Evolutionary conservation across 108 stramenopile genomes (phyloP).

Genomic region (Phaeodactylum tricornutum): DNA sequence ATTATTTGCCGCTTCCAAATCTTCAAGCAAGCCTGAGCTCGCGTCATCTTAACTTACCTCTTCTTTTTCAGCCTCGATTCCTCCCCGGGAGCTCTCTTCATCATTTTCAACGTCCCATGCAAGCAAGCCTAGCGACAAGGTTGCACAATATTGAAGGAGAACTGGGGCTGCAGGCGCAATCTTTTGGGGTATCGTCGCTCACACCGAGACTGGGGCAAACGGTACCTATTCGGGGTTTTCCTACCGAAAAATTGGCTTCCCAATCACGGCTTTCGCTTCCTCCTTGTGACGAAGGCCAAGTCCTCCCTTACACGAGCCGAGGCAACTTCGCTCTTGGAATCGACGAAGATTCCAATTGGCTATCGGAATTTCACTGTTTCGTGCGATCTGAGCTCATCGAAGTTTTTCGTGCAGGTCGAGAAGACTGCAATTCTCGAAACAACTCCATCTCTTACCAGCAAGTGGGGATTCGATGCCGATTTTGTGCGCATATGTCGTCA

Average conservation of each 20-base stretch:
- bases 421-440: constrained; percentile 21
- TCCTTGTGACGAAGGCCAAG: constrained; percentile 1
- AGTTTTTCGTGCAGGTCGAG: constrained; percentile 27
- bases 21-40: too few species aligned
- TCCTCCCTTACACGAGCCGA: constrained; percentile 1
- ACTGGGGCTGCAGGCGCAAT: too few species aligned
- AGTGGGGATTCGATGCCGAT: constrained; percentile 38
- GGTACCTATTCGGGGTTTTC: neutral
- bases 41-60: too few species aligned
- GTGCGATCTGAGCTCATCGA: constrained; percentile 29
- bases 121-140: too few species aligned
- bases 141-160: too few species aligned
- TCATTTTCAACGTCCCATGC: too few species aligned
- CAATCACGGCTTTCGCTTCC: constrained; percentile 1
- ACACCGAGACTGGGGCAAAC: too few species aligned
- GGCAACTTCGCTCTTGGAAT: constrained; percentile 12
- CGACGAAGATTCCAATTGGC: constrained; percentile 40
- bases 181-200: too few species aligned
- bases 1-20: too few species aligned
- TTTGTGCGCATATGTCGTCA: constrained; percentile 24
- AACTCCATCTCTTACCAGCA: constrained; percentile 25
- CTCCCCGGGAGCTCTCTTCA: too few species aligned
- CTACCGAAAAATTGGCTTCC: neutral
- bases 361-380: constrained; percentile 41
- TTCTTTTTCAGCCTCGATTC: too few species aligned